These are phyloP conservation scores for Babjeviella inositovora DNA, from an alignment of 805 yeast species.

Conservation along the genomic window DNA sequence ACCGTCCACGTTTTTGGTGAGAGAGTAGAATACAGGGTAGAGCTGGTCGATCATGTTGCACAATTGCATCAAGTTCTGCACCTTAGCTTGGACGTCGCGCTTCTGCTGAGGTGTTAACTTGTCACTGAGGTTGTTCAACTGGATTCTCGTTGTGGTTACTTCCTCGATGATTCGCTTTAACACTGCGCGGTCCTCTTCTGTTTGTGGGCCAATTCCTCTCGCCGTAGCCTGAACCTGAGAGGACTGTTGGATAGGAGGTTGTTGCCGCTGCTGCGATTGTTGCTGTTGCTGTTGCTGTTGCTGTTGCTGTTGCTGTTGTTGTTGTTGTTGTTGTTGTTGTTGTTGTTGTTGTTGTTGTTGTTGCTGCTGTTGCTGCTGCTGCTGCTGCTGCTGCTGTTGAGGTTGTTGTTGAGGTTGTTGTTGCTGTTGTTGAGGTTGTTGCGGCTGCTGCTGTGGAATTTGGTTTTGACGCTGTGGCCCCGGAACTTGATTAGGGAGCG, in stretches of 20 bases:
- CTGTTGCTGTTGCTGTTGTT: conserved; percentile 3
- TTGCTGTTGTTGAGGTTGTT: conserved; percentile 3
- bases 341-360: conserved; percentile 1
- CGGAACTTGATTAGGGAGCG: no score
- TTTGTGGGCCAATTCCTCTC: conserved; percentile 4
- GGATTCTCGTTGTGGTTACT: conserved; percentile 49
- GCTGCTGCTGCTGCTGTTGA: no score
- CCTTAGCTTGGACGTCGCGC: conserved; percentile 37
- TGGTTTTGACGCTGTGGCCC: conserved; percentile 1
- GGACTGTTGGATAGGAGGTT: conserved; percentile 1
- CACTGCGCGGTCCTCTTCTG: conserved; percentile 30
- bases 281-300: conserved; percentile 5
- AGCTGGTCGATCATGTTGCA: conserved; percentile 59
- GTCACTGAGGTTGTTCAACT: conserved; percentile 49
- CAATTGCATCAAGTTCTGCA: conserved; percentile 38
- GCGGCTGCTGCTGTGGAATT: conserved; percentile 3
- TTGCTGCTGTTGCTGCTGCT: conserved; percentile 2
- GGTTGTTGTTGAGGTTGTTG: conserved; percentile 2
- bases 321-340: conserved; percentile 1
- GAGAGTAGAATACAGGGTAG: conserved; percentile 61
- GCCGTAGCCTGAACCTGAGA: conserved; percentile 4
- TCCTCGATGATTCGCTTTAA: conserved; percentile 54
- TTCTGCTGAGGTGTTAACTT: conserved; percentile 50
- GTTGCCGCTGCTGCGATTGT: conserved; percentile 1
- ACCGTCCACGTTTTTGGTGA: conserved; percentile 62